Base-by-base conservation (phyloP, 2,329 filamentous ascomycete species). In the Rugonectria rugulosa region DNA sequence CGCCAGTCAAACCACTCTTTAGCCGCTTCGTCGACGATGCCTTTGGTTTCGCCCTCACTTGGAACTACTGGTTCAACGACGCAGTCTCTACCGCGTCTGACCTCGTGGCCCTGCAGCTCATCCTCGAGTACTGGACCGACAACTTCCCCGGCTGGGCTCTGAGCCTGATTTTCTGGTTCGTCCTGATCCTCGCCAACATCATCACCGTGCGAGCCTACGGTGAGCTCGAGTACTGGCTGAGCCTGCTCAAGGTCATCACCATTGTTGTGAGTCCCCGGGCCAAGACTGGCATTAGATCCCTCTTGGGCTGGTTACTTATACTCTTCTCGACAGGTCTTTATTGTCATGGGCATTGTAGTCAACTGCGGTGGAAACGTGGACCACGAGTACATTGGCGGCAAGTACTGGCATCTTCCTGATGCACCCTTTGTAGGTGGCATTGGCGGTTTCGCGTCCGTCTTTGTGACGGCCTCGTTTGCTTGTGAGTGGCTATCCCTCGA, bases 21-120 rank as follows among this genome's bases (percentile, higher is more conserved):
- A 68, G 65, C 8, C 76, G 81, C 41, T 83, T 80, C 53, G 77
- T 83, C 10, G 81, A 84, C 61, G 79, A 82, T 62, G 77, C 80
- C 1, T 78, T 82, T 59, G 81, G 81, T 1, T 83, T 83, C 57
- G 80, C 81, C 3, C 68, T 83, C 24, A 83, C 81, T 0, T 84
- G 81, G 82, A 85, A 84, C 61, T 84, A 84, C 68, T 88, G 85
- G 85, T 87, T 88, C 64, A 88, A 88, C 67, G 84, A 88, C 70
- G 85, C 85, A 21, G 72, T 75, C 0, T 75, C 73, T 0, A 74
- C 72, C 2, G 86, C 85, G 0, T 76, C 84, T 0, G 86, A 89
- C 71, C 72, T 88, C 21, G 82, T 88, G 17, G 73, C 73, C 1
- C 57, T 75, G 21, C 73, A 75, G 79, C 71, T 88, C 2, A 66